Evolutionary conservation across 2,329 filamentous ascomycete genomes (phyloP).

Genomic region (Fonsecaea monophora): DNA sequence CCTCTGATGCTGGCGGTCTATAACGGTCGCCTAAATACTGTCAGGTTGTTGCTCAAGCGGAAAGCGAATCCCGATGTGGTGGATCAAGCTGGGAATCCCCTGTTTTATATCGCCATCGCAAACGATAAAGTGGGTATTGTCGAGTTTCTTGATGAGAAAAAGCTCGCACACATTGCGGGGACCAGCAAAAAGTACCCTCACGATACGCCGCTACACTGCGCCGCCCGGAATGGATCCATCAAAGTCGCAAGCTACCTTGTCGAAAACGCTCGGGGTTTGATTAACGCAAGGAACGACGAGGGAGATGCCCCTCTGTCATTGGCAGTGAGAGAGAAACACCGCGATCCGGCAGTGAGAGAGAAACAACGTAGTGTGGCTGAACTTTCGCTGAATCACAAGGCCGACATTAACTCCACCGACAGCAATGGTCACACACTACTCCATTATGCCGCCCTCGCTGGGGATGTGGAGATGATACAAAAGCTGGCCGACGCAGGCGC

Average conservation of each 20-base stretch:
- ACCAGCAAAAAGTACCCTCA: background rate
- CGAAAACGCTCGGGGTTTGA: background rate
- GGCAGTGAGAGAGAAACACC: background rate
- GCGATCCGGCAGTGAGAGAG: background rate
- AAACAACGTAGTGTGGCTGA: background rate
- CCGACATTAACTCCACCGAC: background rate
- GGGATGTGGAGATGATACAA: conserved; percentile 7
- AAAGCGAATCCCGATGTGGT: conserved; percentile 3
- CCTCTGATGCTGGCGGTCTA: conserved; percentile 12
- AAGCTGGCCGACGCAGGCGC: conserved; percentile 15
- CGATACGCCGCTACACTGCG: conserved; percentile 11
- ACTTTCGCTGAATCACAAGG: background rate
- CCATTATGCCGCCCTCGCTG: conserved; percentile 16
- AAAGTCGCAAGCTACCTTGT: background rate
- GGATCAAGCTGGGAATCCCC: background rate
- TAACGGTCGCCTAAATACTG: background rate
- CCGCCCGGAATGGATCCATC: conserved; percentile 9
- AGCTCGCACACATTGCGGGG: background rate
- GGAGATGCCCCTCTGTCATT: background rate
- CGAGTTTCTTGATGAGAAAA: background rate
- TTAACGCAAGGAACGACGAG: background rate
- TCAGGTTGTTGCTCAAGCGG: background rate
- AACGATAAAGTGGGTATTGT: background rate
- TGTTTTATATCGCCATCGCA: background rate
- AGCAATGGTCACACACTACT: conserved; percentile 14